Percentiles rank a stretch among this genome's conserved stretches.
These are phyloP conservation scores for Ophiostoma novo-ulmi DNA, from an alignment of 2,329 filamentous ascomycete genomes.

Conservation along the genomic window DNA sequence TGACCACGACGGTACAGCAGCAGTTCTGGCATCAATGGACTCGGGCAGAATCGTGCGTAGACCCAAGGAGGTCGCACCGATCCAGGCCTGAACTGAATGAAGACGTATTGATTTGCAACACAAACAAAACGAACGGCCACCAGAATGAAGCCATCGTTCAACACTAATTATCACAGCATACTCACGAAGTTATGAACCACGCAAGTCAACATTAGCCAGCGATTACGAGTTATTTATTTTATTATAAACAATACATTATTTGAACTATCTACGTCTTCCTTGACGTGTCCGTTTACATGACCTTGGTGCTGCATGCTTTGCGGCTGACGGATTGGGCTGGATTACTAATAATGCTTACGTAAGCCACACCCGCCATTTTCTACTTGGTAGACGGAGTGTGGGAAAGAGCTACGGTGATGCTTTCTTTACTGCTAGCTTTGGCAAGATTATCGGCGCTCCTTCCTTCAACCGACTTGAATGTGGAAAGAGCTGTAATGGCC, in stretches of 20 bases:
- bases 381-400: no score
- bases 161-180: neutral
- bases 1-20: constrained; percentile 24
- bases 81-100: constrained; percentile 27
- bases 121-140: neutral
- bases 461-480: neutral
- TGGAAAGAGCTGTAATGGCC: no score
- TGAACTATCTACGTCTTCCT: neutral
- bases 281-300: neutral
- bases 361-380: no score
- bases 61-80: constrained; percentile 10
- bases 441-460: neutral
- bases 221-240: neutral
- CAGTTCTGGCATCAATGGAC: constrained; percentile 23
- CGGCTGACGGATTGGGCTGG: no score
- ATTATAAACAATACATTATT: neutral
- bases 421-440: neutral
- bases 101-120: neutral
- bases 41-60: neutral
- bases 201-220: neutral
- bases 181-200: constrained; percentile 5
- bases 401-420: no score
- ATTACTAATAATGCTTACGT: no score
- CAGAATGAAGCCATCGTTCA: constrained; percentile 10
- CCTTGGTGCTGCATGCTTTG: neutral